Evolutionary conservation across 2,329 filamentous ascomycete species (phyloP).

Genomic region (Fusarium bactridioides): DNA sequence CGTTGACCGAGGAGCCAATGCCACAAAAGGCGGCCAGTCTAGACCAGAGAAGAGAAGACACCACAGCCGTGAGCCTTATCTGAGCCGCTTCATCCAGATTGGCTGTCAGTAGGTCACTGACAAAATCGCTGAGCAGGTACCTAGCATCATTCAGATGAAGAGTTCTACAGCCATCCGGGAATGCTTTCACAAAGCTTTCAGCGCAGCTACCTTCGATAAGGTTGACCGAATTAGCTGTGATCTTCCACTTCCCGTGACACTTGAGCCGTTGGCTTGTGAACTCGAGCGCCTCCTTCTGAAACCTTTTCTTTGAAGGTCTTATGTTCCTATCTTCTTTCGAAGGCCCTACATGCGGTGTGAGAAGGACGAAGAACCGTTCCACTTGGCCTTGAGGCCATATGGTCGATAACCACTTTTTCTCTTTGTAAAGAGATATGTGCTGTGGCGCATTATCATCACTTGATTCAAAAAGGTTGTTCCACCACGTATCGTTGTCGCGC

Average conservation of each 20-base stretch:
- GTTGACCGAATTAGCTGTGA: background rate
- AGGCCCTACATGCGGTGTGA: background rate
- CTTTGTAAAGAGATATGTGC: background rate
- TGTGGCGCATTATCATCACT: background rate
- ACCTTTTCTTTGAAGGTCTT: background rate
- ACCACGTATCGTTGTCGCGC: background rate
- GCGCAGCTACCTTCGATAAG: background rate
- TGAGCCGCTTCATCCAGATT: background rate
- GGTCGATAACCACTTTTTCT: background rate
- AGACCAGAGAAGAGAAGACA: background rate
- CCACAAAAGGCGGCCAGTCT: background rate
- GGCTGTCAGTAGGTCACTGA: background rate
- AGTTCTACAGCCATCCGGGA: background rate
- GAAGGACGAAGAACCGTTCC: background rate
- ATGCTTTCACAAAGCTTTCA: fast-evolving
- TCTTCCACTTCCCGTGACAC: background rate
- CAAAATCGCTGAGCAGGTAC: background rate
- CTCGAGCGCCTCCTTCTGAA: background rate
- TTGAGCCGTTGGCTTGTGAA: background rate
- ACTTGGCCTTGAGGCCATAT: background rate
- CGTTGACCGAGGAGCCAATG: background rate
- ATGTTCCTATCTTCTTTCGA: background rate
- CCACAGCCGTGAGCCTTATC: background rate
- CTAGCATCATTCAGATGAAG: background rate
- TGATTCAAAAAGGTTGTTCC: background rate